Base-by-base conservation (phyloP, 352 stramenopile genomes). In the Phytopythium chamaehyphon region DNA sequence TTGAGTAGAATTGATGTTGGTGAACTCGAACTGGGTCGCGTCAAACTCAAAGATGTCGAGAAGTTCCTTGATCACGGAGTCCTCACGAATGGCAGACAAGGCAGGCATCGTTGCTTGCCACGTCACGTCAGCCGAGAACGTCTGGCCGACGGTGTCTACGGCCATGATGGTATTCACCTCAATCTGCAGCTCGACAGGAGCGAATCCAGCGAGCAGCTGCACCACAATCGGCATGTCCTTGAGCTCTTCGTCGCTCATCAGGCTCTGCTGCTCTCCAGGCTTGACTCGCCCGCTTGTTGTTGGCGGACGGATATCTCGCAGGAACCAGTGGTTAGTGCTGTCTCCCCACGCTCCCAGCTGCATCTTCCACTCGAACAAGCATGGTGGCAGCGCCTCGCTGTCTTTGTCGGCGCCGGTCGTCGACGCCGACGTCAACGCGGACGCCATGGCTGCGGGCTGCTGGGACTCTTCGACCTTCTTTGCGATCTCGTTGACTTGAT, bases 301-400 rank as follows among this genome's bases (percentile, higher is more conserved):
- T 0, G 68, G 65, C 2, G 62, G 55, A 35, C 72, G 64, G 14
- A 81, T 44, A 22, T 75, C 61, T 23, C 67, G 73, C 33, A 82
- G 56, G 39, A 86, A 83, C 71, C 74, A 86, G 49, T 82, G 74
- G 21, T 23, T 26, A 10, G 53, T 60, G n/a, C 43, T 40, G 49
- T 68, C 45, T 5, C 67, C 66, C 69, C 70, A 86, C 18, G 52
- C 62, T 6, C 71, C 74, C 0, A 80, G 56, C 50, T 79, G 59
- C 71, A 86, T 83, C 47, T 79, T 83, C 74, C 74, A 86, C 12
- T 69, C 57, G 37, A 86, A 86, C 2, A 81, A 16, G 9, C 55
- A 65, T 10, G 57, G 50, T 15, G 62, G 54, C 6, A 33, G 22
- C 8, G 37, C 48, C 35, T 47, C 18, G 23, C 21, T 47, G 35